These are phyloP conservation scores for Aspergillus clavatus DNA, from an alignment of 2,329 filamentous ascomycete genomes.

Conservation along the genomic window DNA sequence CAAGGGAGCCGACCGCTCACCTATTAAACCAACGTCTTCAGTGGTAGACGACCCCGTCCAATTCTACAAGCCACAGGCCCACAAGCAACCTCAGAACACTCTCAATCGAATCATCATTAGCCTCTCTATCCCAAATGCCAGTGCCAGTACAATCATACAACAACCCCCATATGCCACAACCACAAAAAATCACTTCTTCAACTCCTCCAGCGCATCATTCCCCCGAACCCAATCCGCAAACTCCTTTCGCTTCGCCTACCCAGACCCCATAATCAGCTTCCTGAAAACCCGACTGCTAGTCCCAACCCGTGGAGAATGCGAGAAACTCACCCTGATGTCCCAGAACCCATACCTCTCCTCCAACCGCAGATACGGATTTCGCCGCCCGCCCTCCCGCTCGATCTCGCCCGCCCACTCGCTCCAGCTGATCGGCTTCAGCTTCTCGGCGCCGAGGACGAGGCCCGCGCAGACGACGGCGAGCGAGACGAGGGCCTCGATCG, in stretches of 20 bases:
- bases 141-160: not conserved
- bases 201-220: constrained; percentile 28
- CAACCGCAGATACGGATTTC: constrained; percentile 73
- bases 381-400: constrained; percentile 61
- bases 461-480: constrained; percentile 77
- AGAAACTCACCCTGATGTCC: constrained; percentile 67
- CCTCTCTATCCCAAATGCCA: not conserved
- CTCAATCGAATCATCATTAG: not conserved
- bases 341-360: constrained; percentile 81
- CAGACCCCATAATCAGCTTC: constrained; percentile 1
- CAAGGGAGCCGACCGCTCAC: no score
- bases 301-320: no score
- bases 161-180: not conserved
- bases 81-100: no score
- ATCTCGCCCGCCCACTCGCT: constrained; percentile 70
- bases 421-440: constrained; percentile 82
- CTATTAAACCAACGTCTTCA: no score
- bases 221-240: constrained; percentile 68
- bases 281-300: not conserved
- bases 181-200: constrained; percentile 3
- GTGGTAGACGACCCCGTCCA: no score
- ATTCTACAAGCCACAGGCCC: no score
- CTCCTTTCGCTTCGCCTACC: constrained; percentile 60
- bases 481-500: constrained; percentile 76
- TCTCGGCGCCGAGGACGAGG: constrained; percentile 71